Base-by-base conservation (phyloP, 345 rosid genomes). In the Camelina hispida region DNA sequence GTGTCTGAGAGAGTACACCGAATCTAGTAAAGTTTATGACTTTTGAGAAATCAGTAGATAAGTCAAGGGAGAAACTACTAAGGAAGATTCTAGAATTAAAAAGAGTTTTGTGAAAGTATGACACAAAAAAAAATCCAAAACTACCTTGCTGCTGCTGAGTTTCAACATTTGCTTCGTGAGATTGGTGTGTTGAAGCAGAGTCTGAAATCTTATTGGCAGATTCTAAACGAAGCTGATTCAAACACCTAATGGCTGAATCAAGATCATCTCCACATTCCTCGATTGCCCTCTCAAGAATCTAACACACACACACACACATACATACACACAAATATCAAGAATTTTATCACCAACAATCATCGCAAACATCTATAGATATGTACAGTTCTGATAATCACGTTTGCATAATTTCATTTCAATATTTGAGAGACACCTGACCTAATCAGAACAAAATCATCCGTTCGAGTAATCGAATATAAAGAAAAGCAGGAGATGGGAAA, bases 241-340 rank as follows among this genome's bases (percentile, higher is more conserved):
- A 84, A 77, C 93, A 85, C 79, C 87, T 86, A 59, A 94, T 94
- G 9, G 98, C 89, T 12, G 85, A 88, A 87, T 94, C 91, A 79
- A 94, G 57, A 82, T 94, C 96, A 76, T 88, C 86, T 30, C 95
- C 97, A 63, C 95, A 89, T 84, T 85, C 96, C 76, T 84, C 87
- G 76, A 91, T 87, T 37, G 87, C 90, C 72, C 80, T 79, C 78
- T 87, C 96, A 37, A 91, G 82, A 75, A 88, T 74, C 98, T 94
- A 76, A 75, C 20, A 54, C n/a, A 53, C 2, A 77, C 7, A 16
- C 40, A 22, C 58, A 62, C 61, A 16, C n/a, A n/a, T 20, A 20
- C 1, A 25, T 4, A 25, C 28, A 25, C 28, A 25, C 28, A 3
- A 25, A 25, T 25, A 25, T 25, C 0, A 32, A 32, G 35, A 40